phyloP scores from a whole-genome alignment of 208 protist genomes.

The Trypanosoma boissoni region DNA sequence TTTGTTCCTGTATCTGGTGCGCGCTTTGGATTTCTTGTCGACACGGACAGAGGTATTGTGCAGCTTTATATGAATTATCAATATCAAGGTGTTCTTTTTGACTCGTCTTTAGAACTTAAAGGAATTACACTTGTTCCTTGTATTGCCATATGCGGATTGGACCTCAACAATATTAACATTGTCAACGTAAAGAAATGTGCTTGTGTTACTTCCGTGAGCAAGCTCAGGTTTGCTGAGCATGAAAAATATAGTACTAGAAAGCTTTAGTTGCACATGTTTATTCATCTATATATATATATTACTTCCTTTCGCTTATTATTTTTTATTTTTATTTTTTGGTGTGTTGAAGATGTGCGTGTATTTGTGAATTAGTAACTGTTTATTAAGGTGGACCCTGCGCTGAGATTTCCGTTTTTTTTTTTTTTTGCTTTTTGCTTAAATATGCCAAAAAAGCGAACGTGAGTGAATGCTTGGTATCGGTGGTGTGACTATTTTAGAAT shows the following conservation, averaged over 20 bases:
- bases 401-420: too few species aligned
- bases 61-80: slow-evolving; percentile 78
- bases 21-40: slow-evolving; percentile 72
- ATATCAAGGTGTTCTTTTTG: slow-evolving; percentile 75
- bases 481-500: too few species aligned
- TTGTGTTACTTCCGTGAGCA: slow-evolving; percentile 32
- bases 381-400: too few species aligned
- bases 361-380: too few species aligned
- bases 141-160: slow-evolving; percentile 58
- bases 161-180: slow-evolving; percentile 71
- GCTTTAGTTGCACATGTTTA: too few species aligned
- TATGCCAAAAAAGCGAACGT: too few species aligned
- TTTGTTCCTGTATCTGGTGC: slow-evolving; percentile 65
- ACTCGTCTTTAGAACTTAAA: slow-evolving; percentile 40
- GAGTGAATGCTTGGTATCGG: too few species aligned
- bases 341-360: too few species aligned
- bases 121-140: slow-evolving; percentile 70
- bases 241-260: not conserved
- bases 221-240: slow-evolving; percentile 3
- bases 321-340: too few species aligned
- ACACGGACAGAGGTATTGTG: slow-evolving; percentile 75
- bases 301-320: too few species aligned
- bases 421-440: too few species aligned
- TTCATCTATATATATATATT: too few species aligned
- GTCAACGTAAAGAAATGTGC: slow-evolving; percentile 45